Conservation (phyloP, 202 grass and related monocot genomes). For the Schoenoplectus tabernaemontani region DNA sequence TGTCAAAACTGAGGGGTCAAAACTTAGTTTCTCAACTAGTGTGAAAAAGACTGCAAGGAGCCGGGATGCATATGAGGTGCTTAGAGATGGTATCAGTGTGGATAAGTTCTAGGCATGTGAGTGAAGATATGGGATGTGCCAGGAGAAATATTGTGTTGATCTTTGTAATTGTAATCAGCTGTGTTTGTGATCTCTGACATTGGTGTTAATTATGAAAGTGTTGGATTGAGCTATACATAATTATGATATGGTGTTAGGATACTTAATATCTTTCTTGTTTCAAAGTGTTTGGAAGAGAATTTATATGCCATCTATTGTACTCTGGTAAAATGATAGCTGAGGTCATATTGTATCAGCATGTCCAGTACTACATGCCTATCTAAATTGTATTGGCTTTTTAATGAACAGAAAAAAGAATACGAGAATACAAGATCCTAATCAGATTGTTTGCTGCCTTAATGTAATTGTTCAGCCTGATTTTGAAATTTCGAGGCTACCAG, state of each 20-base stretch:
- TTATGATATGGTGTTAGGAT: not conserved
- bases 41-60: slow-evolving; percentile 68
- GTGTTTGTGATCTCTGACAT: not conserved
- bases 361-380: not conserved
- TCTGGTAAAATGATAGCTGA: not conserved
- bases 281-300: not conserved
- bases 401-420: not conserved
- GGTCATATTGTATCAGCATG: not conserved
- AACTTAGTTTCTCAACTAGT: slow-evolving; percentile 67
- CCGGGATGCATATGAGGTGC: slow-evolving; percentile 64
- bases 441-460: not conserved
- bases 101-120: slow-evolving; percentile 73
- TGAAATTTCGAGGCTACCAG: too few relatives aligned
- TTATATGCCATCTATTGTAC: not conserved
- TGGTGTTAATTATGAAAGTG: slow-evolving; percentile 18
- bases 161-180: slow-evolving; percentile 39
- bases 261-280: not conserved
- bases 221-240: slow-evolving; percentile 1
- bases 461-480: not conserved
- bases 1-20: slow-evolving; percentile 68
- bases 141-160: not conserved
- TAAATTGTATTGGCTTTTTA: not conserved
- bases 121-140: not conserved
- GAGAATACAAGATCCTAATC: not conserved
- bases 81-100: slow-evolving; percentile 76